Conservation (phyloP, 768 basidiomycete genomes). For the Pulveroboletus sp. region DNA sequence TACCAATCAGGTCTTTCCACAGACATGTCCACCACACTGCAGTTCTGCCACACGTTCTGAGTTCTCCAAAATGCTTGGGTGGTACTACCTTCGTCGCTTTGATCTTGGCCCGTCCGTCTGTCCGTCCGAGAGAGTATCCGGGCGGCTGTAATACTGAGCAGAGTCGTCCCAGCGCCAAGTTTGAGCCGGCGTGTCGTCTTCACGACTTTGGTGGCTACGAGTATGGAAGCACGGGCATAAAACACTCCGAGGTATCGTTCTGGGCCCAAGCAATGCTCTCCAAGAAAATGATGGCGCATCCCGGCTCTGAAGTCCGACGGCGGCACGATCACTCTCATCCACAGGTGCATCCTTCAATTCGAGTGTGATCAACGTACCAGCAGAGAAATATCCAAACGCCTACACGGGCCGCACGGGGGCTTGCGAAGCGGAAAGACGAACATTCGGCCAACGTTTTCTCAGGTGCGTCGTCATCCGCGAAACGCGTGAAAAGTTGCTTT, state of each 20-base stretch:
- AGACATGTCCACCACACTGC: constrained; percentile 34
- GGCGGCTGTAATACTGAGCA: constrained; percentile 68
- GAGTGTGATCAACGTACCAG: constrained; percentile 34
- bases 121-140: constrained; percentile 37
- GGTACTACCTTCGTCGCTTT: constrained; percentile 78
- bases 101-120: constrained; percentile 33
- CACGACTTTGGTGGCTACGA: background rate
- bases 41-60: constrained; percentile 55
- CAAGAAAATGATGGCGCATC: constrained; percentile 67
- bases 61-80: constrained; percentile 70
- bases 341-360: constrained; percentile 71
- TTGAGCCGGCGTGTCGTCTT: no score
- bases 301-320: constrained; percentile 86
- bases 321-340: constrained; percentile 63
- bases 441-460: constrained; percentile 45
- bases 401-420: constrained; percentile 3
- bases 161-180: constrained; percentile 82
- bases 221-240: constrained; percentile 1
- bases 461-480: constrained; percentile 41
- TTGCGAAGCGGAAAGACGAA: constrained; percentile 45
- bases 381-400: background rate
- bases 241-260: constrained; percentile 33
- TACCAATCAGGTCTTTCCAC: constrained; percentile 67
- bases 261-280: constrained; percentile 55
- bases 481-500: constrained; percentile 49